Evolutionary conservation across 257 asterid genomes (phyloP).

Genomic region (Handroanthus guayacan): DNA sequence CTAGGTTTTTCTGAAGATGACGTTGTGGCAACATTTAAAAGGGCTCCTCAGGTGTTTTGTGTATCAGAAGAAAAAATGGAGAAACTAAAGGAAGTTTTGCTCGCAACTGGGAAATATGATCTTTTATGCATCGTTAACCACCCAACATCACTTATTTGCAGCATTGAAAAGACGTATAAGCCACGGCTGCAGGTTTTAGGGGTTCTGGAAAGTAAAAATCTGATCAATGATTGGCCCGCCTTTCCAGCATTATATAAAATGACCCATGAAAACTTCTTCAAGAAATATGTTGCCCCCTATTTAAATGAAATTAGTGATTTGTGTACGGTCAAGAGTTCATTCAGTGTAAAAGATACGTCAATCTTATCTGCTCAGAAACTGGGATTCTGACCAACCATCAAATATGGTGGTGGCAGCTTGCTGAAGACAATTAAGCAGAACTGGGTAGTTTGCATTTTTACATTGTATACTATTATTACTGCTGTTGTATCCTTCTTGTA

Average conservation of each 20-base stretch:
- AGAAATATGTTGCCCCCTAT: slow-evolving; percentile 28
- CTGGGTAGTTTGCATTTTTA: background rate
- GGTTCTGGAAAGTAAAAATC: slow-evolving; percentile 9
- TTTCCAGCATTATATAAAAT: background rate
- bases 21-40: slow-evolving; percentile 18
- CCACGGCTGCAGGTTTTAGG: slow-evolving; percentile 24
- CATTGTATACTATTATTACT: background rate
- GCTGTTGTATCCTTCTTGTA: background rate
- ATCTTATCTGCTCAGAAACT: background rate
- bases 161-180: slow-evolving; percentile 27
- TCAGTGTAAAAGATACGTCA: background rate
- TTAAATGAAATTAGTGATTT: background rate
- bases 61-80: slow-evolving; percentile 19
- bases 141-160: slow-evolving; percentile 8
- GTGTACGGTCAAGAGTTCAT: background rate
- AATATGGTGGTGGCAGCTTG: background rate
- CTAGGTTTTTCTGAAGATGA: slow-evolving; percentile 25
- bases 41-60: slow-evolving; percentile 4
- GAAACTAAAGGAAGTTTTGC: slow-evolving; percentile 7
- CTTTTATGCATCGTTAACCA: background rate
- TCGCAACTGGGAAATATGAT: slow-evolving; percentile 27
- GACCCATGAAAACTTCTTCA: background rate
- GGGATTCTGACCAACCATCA: background rate
- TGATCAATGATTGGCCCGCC: slow-evolving; percentile 23
- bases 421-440: background rate